Evolutionary conservation across 306 rosid genomes (phyloP), one percentile per base, ranked within the genome.

Genomic region (Luffa aegyptiaca): DNA sequence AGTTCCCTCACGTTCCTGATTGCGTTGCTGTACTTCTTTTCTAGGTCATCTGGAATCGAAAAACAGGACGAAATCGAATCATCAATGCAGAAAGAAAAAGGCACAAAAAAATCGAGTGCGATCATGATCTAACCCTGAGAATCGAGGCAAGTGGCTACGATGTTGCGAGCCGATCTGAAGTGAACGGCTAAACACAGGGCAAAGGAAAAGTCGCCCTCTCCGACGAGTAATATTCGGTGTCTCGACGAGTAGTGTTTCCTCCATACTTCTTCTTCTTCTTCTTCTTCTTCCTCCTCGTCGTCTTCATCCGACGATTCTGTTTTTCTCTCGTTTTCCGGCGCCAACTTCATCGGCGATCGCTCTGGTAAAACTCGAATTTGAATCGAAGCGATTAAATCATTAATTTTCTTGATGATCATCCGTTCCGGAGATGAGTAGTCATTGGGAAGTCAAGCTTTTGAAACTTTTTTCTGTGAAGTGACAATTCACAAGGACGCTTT

Each of bases 131-230:
- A 52, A 92, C 96, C 93, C 14, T 87, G 86, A 11, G 94, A 78
- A 83, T 93, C 96, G n/a, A 88, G 91, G 46, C 89, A 87, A 77
- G 98, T 90, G 76, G 95, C 97, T 31, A 90, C 91, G 21, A 93
- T 82, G 81, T 89, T 93, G 71, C 84, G 86, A 53, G 84, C 95
- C 44, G 92, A 88, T 70, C 90, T 90, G 56, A 91, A 93, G 68
- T 81, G 85, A 3, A 55, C 81, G 36, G 97, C 95, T 56, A 93
- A 77, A 80, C 39, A 88, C 11, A 89, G 86, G 17, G 97, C 82
- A 81, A 93, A 90, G 37, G 96, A 91, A 79, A 93, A 91, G 77
- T 93, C 97, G 68, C 97, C 97, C 64, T 93, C 97, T 70, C 97
- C 96, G 42, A 93, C 90, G 70, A 93, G 70, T 20, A 91, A 87